These are phyloP conservation scores for Kodamaea restingae DNA, from an alignment of 805 yeast genomes.

Conservation along the genomic window DNA sequence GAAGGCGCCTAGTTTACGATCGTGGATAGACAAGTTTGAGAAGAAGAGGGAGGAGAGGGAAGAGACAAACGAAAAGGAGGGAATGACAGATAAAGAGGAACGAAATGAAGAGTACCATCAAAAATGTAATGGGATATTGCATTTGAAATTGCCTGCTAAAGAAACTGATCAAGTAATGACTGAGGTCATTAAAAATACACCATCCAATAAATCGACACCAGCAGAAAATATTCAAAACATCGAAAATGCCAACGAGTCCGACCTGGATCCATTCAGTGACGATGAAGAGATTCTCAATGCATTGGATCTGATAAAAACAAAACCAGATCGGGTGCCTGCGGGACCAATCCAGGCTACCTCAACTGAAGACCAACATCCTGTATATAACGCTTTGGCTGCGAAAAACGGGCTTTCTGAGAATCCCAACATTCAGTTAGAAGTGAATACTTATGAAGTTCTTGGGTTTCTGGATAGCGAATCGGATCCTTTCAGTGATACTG, in stretches of 20 bases:
- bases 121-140: too few relatives aligned
- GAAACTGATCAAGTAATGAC: too few relatives aligned
- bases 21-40: conserved; percentile 33
- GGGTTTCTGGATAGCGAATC: too few relatives aligned
- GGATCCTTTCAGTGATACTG: conserved; percentile 14
- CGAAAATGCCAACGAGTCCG: background rate
- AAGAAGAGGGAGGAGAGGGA: background rate
- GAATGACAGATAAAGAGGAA: background rate
- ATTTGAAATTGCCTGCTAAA: too few relatives aligned
- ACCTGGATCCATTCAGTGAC: conserved; percentile 24
- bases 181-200: too few relatives aligned
- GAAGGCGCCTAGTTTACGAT: conserved; percentile 11
- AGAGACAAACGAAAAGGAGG: background rate
- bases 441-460: background rate
- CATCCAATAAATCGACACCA: too few relatives aligned
- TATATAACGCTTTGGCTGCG: background rate
- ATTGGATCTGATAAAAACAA: background rate
- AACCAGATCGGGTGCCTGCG: too few relatives aligned
- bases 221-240: too few relatives aligned
- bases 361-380: background rate
- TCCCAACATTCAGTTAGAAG: too few relatives aligned
- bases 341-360: too few relatives aligned
- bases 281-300: conserved; percentile 12
- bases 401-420: conserved; percentile 2
- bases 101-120: too few relatives aligned